Base-by-base conservation (phyloP, 768 basidiomycete genomes). In the Lepiota brunneoincarnata region DNA sequence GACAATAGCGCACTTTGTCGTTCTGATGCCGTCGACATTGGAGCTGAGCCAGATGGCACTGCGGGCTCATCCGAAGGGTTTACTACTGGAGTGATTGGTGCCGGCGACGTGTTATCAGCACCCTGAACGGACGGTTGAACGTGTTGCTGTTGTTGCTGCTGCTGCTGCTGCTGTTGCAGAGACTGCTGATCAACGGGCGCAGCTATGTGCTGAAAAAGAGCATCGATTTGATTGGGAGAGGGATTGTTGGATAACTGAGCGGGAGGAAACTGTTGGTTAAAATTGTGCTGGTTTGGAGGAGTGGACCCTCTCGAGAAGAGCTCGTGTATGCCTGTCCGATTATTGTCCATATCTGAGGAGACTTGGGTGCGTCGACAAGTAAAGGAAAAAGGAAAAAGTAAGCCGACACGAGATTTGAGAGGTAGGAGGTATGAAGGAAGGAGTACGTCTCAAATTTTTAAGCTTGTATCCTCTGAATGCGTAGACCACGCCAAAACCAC, bases 1-100 rank as follows among this genome's bases (percentile, higher is more conserved):
- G 85, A 85, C 40, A 92, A 75, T 45, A 93, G 74, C 0, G 89
- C 87, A 62, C 79, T 89, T 71, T 92, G 89, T 55, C 86, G 78
- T 51, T 92, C 89, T 0, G 80, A 70, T 50, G 80, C 69, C 59
- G 75, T 71, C 39, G 72, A 64, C 55, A 69, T 72, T 51, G 74
- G 67, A 50, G 72, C 68, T 28, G 80, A 70, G 40, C 76, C 63
- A 21, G 76, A 69, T 26, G 74, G 72, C 53, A 72, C 67, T 54
- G 72, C 67, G 37, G 75, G 66, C 20, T 80, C 85, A 61, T 66
- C 78, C 66, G 61, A 71, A 63, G 63, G 75, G 71, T 59, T 77
- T 74, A 63, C 76, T 70, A 67, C 70, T 69, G 72, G 73, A 36
- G 69, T 72, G 54, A 60, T 63, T 44, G 72, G 66, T 26, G 68